Conservation (phyloP, 495 filamentous ascomycete genomes). For the Podospora didyma region DNA sequence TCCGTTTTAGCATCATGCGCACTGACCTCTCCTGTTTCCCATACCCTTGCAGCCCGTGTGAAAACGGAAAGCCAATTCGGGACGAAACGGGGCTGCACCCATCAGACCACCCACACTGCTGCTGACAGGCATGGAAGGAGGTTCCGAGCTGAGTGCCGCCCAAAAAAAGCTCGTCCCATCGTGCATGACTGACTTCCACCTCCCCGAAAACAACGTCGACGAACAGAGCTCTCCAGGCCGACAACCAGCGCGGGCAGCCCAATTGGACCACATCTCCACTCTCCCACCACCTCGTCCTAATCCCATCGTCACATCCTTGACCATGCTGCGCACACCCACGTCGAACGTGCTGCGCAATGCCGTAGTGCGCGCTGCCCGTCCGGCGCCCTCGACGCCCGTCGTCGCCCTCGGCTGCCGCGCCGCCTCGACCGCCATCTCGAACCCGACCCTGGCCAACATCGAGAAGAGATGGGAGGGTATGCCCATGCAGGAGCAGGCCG, state of each 20-base stretch:
- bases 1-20: no score
- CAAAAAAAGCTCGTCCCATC: constrained; percentile 33
- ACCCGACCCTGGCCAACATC: constrained; percentile 94
- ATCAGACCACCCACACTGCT: constrained; percentile 27
- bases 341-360: constrained; percentile 38
- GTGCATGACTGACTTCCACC: constrained; percentile 35
- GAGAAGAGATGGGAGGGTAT: constrained; percentile 99
- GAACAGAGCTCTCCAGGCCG: constrained; percentile 24
- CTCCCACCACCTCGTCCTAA: constrained; percentile 25
- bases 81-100: constrained; percentile 8
- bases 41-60: no score
- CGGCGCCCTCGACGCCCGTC: constrained; percentile 23
- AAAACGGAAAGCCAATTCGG: background rate
- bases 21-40: no score
- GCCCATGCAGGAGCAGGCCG: constrained; percentile 97
- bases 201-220: constrained; percentile 28
- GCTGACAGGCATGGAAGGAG: background rate
- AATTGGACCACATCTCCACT: constrained; percentile 45
- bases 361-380: constrained; percentile 36
- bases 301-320: constrained; percentile 18
- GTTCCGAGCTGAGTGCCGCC: constrained; percentile 22
- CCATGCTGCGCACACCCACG: constrained; percentile 39
- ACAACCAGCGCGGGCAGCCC: constrained; percentile 28
- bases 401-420: constrained; percentile 54
- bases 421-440: constrained; percentile 75